Evolutionary conservation across 2,329 filamentous ascomycete species (phyloP), one percentile per base, ranked within the genome.

Genomic region (Plenodomus biglobosus): DNA sequence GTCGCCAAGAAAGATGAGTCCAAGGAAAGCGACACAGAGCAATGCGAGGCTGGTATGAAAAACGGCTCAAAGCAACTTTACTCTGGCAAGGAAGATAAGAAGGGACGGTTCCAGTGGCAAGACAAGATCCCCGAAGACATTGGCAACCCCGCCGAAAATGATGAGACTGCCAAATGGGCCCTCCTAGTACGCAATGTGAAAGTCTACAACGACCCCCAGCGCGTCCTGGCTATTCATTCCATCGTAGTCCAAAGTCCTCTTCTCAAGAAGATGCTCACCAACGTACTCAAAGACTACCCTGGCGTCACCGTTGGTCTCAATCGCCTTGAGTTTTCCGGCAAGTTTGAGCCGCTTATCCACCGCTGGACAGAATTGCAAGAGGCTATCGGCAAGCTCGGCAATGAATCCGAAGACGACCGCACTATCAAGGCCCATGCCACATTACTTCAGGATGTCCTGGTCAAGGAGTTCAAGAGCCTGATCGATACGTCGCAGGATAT

Each of bases 311-410:
- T 80, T 21, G 78, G 76, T n/a, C 73, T 88, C 11, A 76, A 83
- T n/a, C 78, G 82, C 1, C 74, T 88, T 1, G 81, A 82, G 48
- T 86, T 89, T 51, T 66, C 71, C 8, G 79, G 78, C 0, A 83
- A 81, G 0, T 88, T 88, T 50, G 75, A 82, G 58, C 81, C 82
- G 0, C 81, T 89, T 40, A 81, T 87, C 35, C 84, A 89, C 66
- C 78, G 85, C 24, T 88, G 85, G 84, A 71, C 64, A 0, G 65
- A 72, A 38, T 57, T 76, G n/a, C 56, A 64, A 20, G 41, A 53
- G 4, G 59, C 61, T 13, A 63, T 72, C 24, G 35, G 52, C n/a
- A 56, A 58, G 35, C 52, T 63, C 34, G 54, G 56, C 18, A 57
- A 62, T 34, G 62, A 58, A 4, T 66, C 59, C 17, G 66, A 70